A percentile compares a stretch with the other conserved stretches of the same genome.
Conservation (phyloP, 179 eudicot genomes). For the Spinacia oleracea region DNA sequence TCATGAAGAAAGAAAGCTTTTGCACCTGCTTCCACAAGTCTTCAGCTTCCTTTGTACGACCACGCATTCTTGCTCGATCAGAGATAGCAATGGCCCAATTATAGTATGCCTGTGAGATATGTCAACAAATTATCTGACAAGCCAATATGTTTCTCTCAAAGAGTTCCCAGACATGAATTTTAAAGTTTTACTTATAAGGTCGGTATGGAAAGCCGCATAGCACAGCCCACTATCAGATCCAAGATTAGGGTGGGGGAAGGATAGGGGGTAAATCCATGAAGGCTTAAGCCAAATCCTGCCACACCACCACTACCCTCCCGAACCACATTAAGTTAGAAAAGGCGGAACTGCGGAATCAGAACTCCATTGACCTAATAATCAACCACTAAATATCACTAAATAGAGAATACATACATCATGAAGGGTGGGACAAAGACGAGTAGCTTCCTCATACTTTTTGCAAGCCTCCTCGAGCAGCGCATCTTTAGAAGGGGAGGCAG, state of each 20-base stretch:
- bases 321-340: not conserved
- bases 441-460: constrained; percentile 90
- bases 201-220: not conserved
- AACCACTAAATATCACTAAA: not conserved
- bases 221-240: not conserved
- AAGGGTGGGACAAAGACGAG: constrained; percentile 86
- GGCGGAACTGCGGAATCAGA: not conserved
- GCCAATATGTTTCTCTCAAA: not conserved
- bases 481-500: constrained; percentile 90
- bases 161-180: not conserved
- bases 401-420: constrained; percentile 69
- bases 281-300: no score
- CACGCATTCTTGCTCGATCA: constrained; percentile 98
- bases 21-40: constrained; percentile 92
- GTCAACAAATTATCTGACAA: not conserved
- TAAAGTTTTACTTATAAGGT: not conserved
- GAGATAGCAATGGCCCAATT: constrained; percentile 99
- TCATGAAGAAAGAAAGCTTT: constrained; percentile 7
- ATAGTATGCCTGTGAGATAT: constrained; percentile 67
- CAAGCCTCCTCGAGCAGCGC: constrained; percentile 96
- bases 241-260: not conserved
- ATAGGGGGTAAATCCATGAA: not conserved
- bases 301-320: not conserved
- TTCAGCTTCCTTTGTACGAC: constrained; percentile 97
- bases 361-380: not conserved